Evolutionary conservation across 257 asterid species (phyloP), one percentile per base, ranked within the genome.

Genomic region (Ehretia macrophylla): DNA sequence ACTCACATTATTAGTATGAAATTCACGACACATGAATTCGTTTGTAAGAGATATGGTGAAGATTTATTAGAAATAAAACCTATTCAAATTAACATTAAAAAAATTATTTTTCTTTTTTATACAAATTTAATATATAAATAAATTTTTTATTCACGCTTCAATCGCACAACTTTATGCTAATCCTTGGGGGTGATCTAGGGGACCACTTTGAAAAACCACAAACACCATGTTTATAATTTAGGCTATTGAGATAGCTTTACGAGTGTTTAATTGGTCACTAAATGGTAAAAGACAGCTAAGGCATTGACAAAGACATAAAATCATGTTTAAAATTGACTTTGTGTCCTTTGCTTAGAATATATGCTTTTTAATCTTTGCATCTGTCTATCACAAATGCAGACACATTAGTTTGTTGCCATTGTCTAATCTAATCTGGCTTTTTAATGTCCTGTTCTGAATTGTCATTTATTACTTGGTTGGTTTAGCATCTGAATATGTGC

Each of bases 201-300:
- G 75, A 51, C 79, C 69, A 70, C 78, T 63, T 66, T 51, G 75
- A 45, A 52, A 69, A 62, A 70, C 58, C 32, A 56, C 60, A 61
- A 14, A 22, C 57, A 39, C 21, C 16, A 58, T 47, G 22, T 58
- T 60, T 53, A 14, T 64, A 73, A 66, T 56, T 65, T 27, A 35
- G 63, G 76, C 71, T 42, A 10, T 42, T 42, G 47, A 10, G 47
- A 42, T 10, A 10, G 47, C 47, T 42, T 42, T 42, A 42, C 12
- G 16, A 42, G 47, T 10, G 16, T 42, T 42, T 27, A 2, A 42
- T 42, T 42, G 47, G 47, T 2, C 47, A 42, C 47, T 42, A 42
- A 42, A 42, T 42, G 47, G 47, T 10, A 42, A 42, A 42, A 42
- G 8, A 42, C 47, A 42, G 47, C 47, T 42, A 42, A 42, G 47